A percentile compares a stretch with the other conserved stretches of the same genome.
Evolutionary conservation across 441 rosid genomes (phyloP).

Genomic region (Arabidopsis hybrid): DNA sequence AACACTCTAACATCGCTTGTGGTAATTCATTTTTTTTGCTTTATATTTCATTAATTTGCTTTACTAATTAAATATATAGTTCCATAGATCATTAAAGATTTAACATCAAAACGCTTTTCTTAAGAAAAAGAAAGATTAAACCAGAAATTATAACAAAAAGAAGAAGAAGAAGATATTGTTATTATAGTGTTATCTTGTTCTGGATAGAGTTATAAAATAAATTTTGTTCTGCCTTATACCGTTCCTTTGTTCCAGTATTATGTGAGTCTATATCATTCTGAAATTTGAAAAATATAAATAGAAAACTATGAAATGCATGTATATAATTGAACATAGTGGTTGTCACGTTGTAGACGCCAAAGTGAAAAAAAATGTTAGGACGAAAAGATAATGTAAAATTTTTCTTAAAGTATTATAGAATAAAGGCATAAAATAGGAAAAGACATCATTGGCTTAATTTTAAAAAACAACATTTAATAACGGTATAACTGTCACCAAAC

Average conservation of each 20-base stretch:
- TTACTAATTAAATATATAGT: too few relatives aligned
- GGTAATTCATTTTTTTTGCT: slow-evolving; percentile 51
- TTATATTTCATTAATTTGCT: neutral
- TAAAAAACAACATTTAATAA: slow-evolving; percentile 31
- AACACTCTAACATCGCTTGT: slow-evolving; percentile 70
- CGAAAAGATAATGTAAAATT: slow-evolving; percentile 21
- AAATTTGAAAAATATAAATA: neutral
- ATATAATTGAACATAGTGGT: slow-evolving; percentile 32
- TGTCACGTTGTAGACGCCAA: slow-evolving; percentile 42
- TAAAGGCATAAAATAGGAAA: slow-evolving; percentile 14
- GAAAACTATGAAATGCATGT: neutral
- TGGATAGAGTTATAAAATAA: neutral
- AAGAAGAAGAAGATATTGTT: too few relatives aligned
- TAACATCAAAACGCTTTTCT: too few relatives aligned
- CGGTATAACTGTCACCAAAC: slow-evolving; percentile 46
- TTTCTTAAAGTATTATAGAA: slow-evolving; percentile 1
- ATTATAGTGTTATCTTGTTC: too few relatives aligned
- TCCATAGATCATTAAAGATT: too few relatives aligned
- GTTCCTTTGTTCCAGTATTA: neutral
- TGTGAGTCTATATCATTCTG: neutral
- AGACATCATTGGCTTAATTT: slow-evolving; percentile 33
- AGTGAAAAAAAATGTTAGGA: slow-evolving; percentile 9
- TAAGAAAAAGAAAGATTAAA: too few relatives aligned
- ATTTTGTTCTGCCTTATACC: neutral
- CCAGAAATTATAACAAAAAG: too few relatives aligned